Evolutionary conservation across 306 rosid species (phyloP).

Genomic region (Cicer cuneatum): DNA sequence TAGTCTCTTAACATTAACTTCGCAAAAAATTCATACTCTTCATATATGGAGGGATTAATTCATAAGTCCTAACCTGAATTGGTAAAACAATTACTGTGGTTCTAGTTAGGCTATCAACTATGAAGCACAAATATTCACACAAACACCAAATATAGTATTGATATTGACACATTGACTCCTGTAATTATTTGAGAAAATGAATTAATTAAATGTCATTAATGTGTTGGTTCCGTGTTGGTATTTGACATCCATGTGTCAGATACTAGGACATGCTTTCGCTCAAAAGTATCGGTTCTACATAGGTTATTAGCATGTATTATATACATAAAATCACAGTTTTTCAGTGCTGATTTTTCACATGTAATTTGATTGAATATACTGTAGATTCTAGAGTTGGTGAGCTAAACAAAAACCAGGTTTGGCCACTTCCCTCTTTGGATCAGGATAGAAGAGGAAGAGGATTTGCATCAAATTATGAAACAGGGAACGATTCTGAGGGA

Average conservation of each 20-base stretch:
- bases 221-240: too few relatives aligned
- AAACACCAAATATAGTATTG: too few relatives aligned
- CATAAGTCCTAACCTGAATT: background rate
- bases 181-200: too few relatives aligned
- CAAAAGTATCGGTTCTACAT: too few relatives aligned
- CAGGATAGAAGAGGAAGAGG: slow-evolving; percentile 41
- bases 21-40: background rate
- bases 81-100: too few relatives aligned
- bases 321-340: background rate
- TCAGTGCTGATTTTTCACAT: background rate
- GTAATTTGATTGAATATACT: slow-evolving; percentile 13
- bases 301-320: background rate
- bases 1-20: background rate
- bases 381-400: slow-evolving; percentile 52
- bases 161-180: too few relatives aligned
- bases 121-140: too few relatives aligned
- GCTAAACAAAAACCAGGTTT: slow-evolving; percentile 28
- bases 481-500: slow-evolving; percentile 42
- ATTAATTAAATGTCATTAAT: too few relatives aligned
- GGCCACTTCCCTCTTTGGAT: slow-evolving; percentile 48
- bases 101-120: too few relatives aligned
- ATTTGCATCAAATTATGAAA: slow-evolving; percentile 41
- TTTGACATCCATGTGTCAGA: too few relatives aligned
- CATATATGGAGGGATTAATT: background rate
- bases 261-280: too few relatives aligned